Conservation (phyloP, 148 eudicot species). For the Heliosperma pusillum region DNA sequence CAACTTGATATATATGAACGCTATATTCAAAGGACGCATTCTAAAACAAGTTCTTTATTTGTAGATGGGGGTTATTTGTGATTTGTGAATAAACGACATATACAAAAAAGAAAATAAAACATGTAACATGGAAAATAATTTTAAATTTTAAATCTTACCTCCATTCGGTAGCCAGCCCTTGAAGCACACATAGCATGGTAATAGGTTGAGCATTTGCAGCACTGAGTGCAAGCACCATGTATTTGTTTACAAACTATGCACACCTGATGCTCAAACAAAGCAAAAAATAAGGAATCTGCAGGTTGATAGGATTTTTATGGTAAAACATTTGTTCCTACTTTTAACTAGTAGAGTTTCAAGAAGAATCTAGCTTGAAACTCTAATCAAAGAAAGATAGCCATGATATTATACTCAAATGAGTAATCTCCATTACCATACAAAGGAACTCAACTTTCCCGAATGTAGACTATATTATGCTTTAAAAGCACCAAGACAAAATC, state of each 20-base stretch:
- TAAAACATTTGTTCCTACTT: not conserved
- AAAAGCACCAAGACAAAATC: not conserved
- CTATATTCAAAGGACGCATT: no score
- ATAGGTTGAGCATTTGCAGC: conserved; percentile 93
- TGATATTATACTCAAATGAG: not conserved
- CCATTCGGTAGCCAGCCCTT: conserved; percentile 98
- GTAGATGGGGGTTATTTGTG: no score
- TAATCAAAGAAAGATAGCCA: not conserved
- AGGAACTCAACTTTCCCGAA: not conserved
- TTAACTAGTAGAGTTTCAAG: not conserved
- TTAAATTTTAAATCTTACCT: no score
- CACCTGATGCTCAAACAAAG: conserved; percentile 48
- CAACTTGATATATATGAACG: no score
- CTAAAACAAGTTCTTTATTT: no score
- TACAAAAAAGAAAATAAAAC: no score
- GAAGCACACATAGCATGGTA: conserved; percentile 99
- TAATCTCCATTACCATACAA: not conserved
- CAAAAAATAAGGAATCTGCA: conserved; percentile 1
- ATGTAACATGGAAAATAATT: no score
- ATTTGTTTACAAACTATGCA: conserved; percentile 97
- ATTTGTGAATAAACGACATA: no score
- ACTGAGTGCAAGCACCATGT: conserved; percentile 98
- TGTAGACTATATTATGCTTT: not conserved
- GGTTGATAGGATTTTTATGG: not conserved
- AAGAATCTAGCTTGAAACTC: not conserved